A percentile compares a stretch with the other conserved stretches of the same genome.
phyloP scores from a whole-genome alignment of 2,329 filamentous ascomycete genomes.

The Pseudohalonectria lignicola region DNA sequence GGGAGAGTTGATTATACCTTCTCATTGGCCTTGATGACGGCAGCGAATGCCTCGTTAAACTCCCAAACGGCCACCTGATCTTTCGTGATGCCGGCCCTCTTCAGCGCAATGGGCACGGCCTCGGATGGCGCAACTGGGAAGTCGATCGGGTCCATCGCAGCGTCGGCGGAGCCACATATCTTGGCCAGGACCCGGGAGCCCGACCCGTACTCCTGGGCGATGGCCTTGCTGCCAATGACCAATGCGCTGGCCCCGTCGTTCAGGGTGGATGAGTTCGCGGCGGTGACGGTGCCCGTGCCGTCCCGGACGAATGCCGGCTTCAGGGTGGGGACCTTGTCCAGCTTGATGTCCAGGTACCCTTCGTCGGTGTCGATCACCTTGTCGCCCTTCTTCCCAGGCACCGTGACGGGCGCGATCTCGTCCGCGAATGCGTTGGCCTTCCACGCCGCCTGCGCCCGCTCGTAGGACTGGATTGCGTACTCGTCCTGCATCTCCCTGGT shows the following conservation, averaged over 20 bases:
- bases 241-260: conserved; percentile 91
- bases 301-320: conserved; percentile 87
- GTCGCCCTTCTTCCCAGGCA: conserved; percentile 76
- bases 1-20: conserved; percentile 42
- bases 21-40: conserved; percentile 88
- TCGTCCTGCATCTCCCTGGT: conserved; percentile 80
- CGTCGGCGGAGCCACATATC: conserved; percentile 79
- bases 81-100: conserved; percentile 81
- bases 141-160: conserved; percentile 81
- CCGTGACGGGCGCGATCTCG: conserved; percentile 80
- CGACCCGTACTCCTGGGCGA: conserved; percentile 70
- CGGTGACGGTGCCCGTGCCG: conserved; percentile 82
- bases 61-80: conserved; percentile 93
- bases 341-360: conserved; percentile 75
- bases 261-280: conserved; percentile 86
- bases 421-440: conserved; percentile 71
- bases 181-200: conserved; percentile 75
- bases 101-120: conserved; percentile 80
- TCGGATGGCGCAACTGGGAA: conserved; percentile 90
- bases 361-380: conserved; percentile 73
- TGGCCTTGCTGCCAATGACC: conserved; percentile 69
- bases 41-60: conserved; percentile 97
- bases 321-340: conserved; percentile 74
- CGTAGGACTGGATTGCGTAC: conserved; percentile 82
- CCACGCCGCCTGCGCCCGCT: conserved; percentile 86